These are phyloP conservation scores for Rhypophila decipiens DNA, from an alignment of 495 filamentous ascomycete species.

Conservation along the genomic window DNA sequence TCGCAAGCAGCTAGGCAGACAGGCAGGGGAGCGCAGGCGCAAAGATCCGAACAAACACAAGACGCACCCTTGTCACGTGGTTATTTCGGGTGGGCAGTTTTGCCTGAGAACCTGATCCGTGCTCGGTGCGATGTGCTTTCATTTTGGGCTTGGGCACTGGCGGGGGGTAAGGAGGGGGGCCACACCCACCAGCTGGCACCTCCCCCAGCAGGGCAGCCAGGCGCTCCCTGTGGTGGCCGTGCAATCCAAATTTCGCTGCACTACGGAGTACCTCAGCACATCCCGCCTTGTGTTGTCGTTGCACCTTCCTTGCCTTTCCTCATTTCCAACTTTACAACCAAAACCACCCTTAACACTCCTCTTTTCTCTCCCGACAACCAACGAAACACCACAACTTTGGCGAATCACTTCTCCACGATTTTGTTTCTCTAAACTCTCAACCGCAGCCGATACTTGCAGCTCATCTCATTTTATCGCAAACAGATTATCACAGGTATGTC, in stretches of 20 bases:
- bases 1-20: too few species aligned
- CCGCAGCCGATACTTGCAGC: conserved; percentile 2
- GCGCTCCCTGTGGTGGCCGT: conserved; percentile 10
- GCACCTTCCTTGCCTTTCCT: conserved; percentile 28
- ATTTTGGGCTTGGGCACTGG: too few species aligned
- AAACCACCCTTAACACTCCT: conserved; percentile 20
- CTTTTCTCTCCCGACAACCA: conserved; percentile 22
- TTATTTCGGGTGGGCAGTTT: too few species aligned
- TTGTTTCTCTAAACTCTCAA: conserved; percentile 1
- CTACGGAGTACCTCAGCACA: conserved; percentile 20
- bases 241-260: conserved; percentile 21
- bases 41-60: too few species aligned
- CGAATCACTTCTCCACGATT: conserved; percentile 7
- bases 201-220: neutral
- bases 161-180: neutral
- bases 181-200: neutral
- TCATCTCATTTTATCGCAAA: too few species aligned
- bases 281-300: conserved; percentile 30
- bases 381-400: conserved; percentile 14
- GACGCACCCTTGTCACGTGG: neutral
- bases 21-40: too few species aligned
- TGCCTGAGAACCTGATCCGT: neutral
- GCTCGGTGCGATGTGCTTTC: neutral
- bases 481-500: too few species aligned
- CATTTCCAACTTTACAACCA: conserved; percentile 35